Evolutionary conservation across 2,329 filamentous ascomycete genomes (phyloP), one percentile per base, ranked within the genome.

Genomic region (Elsinoe australis): DNA sequence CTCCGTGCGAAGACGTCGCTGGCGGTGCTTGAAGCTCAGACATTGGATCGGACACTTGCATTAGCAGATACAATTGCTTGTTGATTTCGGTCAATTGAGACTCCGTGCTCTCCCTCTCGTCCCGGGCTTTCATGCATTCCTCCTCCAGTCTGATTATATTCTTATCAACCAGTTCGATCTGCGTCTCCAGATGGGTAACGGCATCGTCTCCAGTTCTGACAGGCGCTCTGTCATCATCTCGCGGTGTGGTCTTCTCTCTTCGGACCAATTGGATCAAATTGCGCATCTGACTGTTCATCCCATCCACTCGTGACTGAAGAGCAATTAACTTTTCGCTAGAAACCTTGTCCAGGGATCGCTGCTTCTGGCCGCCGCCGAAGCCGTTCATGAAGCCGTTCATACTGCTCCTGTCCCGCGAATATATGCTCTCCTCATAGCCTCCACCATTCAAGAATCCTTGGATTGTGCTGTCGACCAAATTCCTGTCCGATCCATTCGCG

Each of bases 21-120:
- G 84, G 83, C 4, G 80, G 79, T 19, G 75, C 71, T 9, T 76
- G 72, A 41, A 80, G 60, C 15, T 71, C 66, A 35, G 71, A 64
- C 12, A 69, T 60, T 24, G 73, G 71, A 36, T 67, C 56, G 32
- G 61, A 64, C 49, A 59, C 64, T 19, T 70, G 58, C 34, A 72
- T 36, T 3, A 53, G 55, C 3, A 63, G 62, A 42, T 79, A 76
- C 8, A 89, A 64, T 50, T 82, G 79, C 4, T 71, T 71, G 60
- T 85, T 88, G 58, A 88, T 49, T 35, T 46, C 41, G 48, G 18
- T 49, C 36, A 29, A 35, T 28, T 53, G 42, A 3, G 46, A 10
- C 54, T 50, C 50, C 58, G 58, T 46, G 53, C 38, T 22, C 7
- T 29, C 35, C 3, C 48, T 56, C 29, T 57, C 59, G 31, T 60